These are phyloP conservation scores for Cladosporium sp. DNA, from an alignment of 2,329 filamentous ascomycete species.

Conservation along the genomic window DNA sequence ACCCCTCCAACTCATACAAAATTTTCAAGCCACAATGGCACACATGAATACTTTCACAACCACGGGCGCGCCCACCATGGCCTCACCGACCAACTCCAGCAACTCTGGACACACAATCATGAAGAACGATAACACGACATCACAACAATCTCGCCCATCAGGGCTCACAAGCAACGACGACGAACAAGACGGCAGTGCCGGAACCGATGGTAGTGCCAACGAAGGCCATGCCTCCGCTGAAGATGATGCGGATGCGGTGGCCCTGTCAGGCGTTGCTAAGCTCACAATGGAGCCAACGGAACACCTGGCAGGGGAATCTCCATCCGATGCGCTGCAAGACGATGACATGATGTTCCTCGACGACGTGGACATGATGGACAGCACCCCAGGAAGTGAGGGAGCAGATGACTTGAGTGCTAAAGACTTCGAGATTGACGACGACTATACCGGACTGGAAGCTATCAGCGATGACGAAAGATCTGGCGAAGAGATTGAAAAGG, in stretches of 20 bases:
- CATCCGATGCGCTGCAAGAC: conserved; percentile 14
- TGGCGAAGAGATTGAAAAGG: conserved; percentile 24
- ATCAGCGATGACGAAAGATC: conserved; percentile 27
- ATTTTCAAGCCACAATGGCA: conserved; percentile 4
- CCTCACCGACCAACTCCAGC: neutral
- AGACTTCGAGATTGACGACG: conserved; percentile 19
- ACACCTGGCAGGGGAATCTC: conserved; percentile 25
- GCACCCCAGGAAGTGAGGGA: conserved; percentile 19
- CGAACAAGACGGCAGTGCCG: conserved; percentile 20
- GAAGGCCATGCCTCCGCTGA: conserved; percentile 19
- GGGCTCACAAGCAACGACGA: conserved; percentile 19
- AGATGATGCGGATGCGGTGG: conserved; percentile 26
- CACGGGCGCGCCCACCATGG: conserved; percentile 1
- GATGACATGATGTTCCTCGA: conserved; percentile 18
- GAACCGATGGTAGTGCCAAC: conserved; percentile 18
- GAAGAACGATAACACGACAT: conserved; percentile 15
- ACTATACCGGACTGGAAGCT: conserved; percentile 28
- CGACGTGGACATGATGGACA: conserved; percentile 23
- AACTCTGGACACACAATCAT: conserved; percentile 9
- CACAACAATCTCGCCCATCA: conserved; percentile 5
- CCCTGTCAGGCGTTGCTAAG: conserved; percentile 28
- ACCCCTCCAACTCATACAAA: neutral
- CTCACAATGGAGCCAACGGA: conserved; percentile 16
- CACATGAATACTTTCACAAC: neutral
- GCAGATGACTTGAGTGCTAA: conserved; percentile 17